A percentile compares a stretch with the other conserved stretches of the same genome.
These are phyloP conservation scores for Backusella parvicylindrica DNA, from an alignment of 192 early-diverging fungal species.

Conservation along the genomic window DNA sequence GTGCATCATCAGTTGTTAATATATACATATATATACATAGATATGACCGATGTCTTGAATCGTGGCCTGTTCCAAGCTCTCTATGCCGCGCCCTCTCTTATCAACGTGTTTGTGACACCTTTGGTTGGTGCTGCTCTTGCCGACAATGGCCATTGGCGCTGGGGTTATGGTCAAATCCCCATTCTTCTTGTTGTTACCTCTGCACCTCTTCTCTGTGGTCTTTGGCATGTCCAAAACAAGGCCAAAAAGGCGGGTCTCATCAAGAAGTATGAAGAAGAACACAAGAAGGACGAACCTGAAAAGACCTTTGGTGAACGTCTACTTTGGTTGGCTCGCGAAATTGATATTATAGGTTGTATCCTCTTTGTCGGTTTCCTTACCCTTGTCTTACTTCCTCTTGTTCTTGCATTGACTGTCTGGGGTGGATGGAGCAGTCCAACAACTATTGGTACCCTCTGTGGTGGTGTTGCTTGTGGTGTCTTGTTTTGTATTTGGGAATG, in stretches of 20 bases:
- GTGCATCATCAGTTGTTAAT: not conserved
- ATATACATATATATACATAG: not conserved
- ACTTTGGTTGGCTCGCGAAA: not conserved
- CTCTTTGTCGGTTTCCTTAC: constrained; percentile 15
- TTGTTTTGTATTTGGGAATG: constrained; percentile 24
- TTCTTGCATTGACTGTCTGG: constrained; percentile 9
- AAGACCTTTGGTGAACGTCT: not conserved
- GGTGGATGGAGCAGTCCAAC: constrained; percentile 15
- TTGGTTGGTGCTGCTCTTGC: constrained; percentile 2
- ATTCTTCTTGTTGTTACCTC: constrained; percentile 10
- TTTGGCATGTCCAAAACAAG: constrained; percentile 9
- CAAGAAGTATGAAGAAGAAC: not conserved
- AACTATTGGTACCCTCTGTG: constrained; percentile 17
- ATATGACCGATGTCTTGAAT: constrained; percentile 16
- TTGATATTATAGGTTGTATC: constrained; percentile 15
- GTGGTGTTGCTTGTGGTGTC: not conserved
- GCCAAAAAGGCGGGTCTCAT: constrained; percentile 12
- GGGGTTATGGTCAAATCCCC: constrained; percentile 18
- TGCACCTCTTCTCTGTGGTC: constrained; percentile 14
- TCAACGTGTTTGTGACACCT: constrained; percentile 17
- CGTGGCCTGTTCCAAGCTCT: constrained; percentile 19
- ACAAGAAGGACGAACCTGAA: not conserved
- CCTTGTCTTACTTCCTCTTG: constrained; percentile 22
- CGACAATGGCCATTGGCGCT: constrained; percentile 9
- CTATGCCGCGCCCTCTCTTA: constrained; percentile 12